phyloP scores from a whole-genome alignment of 2,329 filamentous ascomycete genomes.

The Dactylonectria macrodidyma region DNA sequence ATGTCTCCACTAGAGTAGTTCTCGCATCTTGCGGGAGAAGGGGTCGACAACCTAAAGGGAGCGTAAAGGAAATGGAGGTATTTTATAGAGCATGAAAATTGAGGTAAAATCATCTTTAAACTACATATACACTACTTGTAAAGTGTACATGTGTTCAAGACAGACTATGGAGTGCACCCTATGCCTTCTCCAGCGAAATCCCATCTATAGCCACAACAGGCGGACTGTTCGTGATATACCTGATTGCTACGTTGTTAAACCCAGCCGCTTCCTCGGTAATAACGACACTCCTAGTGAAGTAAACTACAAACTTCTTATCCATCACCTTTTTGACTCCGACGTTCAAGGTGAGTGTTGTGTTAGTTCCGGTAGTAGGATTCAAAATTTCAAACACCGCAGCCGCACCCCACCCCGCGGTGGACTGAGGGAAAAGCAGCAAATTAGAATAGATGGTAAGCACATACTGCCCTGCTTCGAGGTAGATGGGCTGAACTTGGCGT shows the following conservation, averaged over 20 bases:
- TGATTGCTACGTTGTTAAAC: conserved; percentile 22
- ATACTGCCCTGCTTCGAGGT: conserved; percentile 27
- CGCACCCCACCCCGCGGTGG: not conserved
- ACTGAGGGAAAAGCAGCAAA: not conserved
- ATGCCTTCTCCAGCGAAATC: conserved; percentile 1
- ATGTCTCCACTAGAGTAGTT: too few species aligned
- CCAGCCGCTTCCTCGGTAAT: conserved; percentile 17
- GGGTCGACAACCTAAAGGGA: too few species aligned
- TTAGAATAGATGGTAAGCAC: not conserved
- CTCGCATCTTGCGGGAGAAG: too few species aligned
- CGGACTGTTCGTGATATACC: conserved; percentile 5
- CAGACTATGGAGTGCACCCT: too few species aligned
- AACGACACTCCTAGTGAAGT: not conserved
- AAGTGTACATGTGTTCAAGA: too few species aligned
- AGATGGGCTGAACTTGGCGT: conserved; percentile 13
- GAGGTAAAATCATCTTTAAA: too few species aligned
- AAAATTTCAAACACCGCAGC: conserved; percentile 19
- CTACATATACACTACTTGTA: too few species aligned
- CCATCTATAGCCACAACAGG: conserved; percentile 4
- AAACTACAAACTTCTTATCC: not conserved
- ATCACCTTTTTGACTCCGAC: not conserved
- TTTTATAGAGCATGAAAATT: too few species aligned
- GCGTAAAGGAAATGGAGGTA: too few species aligned
- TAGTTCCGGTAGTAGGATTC: conserved; percentile 23
- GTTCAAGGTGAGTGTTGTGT: conserved; percentile 20